Evolutionary conservation across 2,329 filamentous ascomycete species (phyloP), one percentile per base, ranked within the genome.

Genomic region (Rugonectria rugulosa): DNA sequence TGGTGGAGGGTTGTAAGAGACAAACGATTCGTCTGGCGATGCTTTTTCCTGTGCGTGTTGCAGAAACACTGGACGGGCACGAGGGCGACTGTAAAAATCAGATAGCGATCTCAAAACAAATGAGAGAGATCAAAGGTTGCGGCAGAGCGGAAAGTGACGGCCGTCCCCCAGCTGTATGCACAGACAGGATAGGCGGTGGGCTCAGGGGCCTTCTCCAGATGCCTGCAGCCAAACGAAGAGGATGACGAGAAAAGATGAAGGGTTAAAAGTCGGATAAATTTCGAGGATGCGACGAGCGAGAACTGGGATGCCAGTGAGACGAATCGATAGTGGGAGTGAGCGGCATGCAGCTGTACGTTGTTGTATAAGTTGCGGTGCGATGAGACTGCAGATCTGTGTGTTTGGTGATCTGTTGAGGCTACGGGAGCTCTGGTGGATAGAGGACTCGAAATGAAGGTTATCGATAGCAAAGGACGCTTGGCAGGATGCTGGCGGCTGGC

Each of bases 291-390:
- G 32, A 49, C 29, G 19, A 40, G 42, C 38, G 36, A 50, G 26
- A 36, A 10, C 29, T 24, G 37, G 44, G 38, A 26, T 40, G 14
- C 29, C 17, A 34, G 49, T 23, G 43, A 61, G 50, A 27, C 42
- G 42, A 65, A 14, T 62, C 40, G 43, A 67, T 66, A 61, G 54
- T 67, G 54, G 41, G 46, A 53, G 29, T 12, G 64, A 64, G 62
- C 53, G 57, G 61, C 62, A 67, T 66, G 59, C 29, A 63, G 59
- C 41, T 42, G 63, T 60, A 63, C 56, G 20, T 64, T 38, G 53
- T 58, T 58, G 43, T n/a, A 54, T 67, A 50, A 21, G 32, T 29
- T 29, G 40, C 34, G 6, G 12, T 31, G 45, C 20, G 21, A 8
- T 41, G 47, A 6, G 38, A 5, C 47, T 9, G 27, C 26, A 42